Conservation (phyloP, 2,329 filamentous ascomycete genomes). For the Penicillium fuscoglaucum region DNA sequence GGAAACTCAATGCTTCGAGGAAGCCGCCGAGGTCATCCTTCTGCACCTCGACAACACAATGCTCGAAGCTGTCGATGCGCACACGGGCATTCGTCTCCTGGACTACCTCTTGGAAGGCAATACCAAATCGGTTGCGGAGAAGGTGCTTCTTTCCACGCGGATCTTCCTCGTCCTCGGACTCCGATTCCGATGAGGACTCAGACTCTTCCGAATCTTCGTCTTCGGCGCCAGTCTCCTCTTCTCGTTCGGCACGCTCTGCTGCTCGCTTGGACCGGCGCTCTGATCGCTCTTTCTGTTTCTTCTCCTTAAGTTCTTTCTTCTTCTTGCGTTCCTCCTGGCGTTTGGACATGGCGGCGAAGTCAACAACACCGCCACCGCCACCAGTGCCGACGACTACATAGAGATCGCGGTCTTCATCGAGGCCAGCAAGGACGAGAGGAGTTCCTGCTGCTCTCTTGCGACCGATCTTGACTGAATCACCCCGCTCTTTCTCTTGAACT, state of each 20-base stretch:
- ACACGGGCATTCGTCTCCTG: conserved; percentile 87
- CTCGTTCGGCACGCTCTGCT: conserved; percentile 52
- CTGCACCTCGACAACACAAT: conserved; percentile 95
- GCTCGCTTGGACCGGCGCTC: conserved; percentile 63
- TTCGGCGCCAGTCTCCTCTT: conserved; percentile 54
- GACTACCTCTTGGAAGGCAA: conserved; percentile 92
- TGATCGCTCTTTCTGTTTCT: conserved; percentile 62
- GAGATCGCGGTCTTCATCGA: conserved; percentile 82
- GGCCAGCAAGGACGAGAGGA: conserved; percentile 83
- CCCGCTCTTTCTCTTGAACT: conserved; percentile 82
- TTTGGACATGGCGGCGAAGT: conserved; percentile 66
- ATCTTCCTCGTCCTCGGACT: conserved; percentile 57
- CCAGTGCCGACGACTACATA: conserved; percentile 94
- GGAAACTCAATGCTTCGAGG: conserved; percentile 86
- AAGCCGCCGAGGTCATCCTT: conserved; percentile 93
- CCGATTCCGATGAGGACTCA: conserved; percentile 55
- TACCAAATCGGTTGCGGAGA: conserved; percentile 86
- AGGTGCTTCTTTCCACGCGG: conserved; percentile 62
- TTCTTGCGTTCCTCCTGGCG: conserved; percentile 63
- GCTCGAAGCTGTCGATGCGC: conserved; percentile 93
- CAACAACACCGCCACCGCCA: conserved; percentile 74
- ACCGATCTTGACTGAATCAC: conserved; percentile 60
- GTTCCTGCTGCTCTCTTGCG: conserved; percentile 57
- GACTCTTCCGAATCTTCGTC: conserved; percentile 66
- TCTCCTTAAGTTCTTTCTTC: conserved; percentile 64